Evolutionary conservation across 495 filamentous ascomycete species (phyloP), one percentile per base, ranked within the genome.

Genomic region (Xylaria bambusicola): DNA sequence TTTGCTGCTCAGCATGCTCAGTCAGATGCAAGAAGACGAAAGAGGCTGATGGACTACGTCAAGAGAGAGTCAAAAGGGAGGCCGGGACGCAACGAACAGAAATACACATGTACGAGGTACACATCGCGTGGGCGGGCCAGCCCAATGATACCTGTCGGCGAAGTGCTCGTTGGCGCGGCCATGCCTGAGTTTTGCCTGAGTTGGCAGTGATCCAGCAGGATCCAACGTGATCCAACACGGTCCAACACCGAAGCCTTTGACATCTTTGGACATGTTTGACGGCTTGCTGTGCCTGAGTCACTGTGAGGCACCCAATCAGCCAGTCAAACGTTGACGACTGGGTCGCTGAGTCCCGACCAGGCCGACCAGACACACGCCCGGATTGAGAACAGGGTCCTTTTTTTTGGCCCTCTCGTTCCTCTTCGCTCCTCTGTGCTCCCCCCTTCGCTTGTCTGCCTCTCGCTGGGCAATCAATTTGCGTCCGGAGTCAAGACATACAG

Each of bases 21-120:
- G 36, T 59, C 27, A 36, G 36, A 61, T 61, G 58, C 58, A 56
- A 45, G 58, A 18, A 42, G 51, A 61, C 58, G 52, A 61, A 61
- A 61, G 58, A 61, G 58, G 58, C 58, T 61, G 58, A 61, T 44
- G 40, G 33, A 33, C 50, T 61, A 54, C 52, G 41, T 61, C 48
- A 53, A 60, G 27, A 60, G 21, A 35, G 20, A 21, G 23, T 54
- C 36, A 52, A 59, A 20, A 59, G 20, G 57, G 21, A 24, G 38
- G 41, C 41, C 57, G 55, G 44, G 18, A 50, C 31, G 17, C 55
- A 58, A 41, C 55, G 48, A 44, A 60, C 48, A 48, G 50, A 61
- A 55, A 33, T 61, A 46, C 50, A 55, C 42, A 49, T 24, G 51
- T 54, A 12, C 35, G 50, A 61, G 42, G 44, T 54, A 61, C 45